Conservation (phyloP, 179 eudicot species). For the Amaranthus tricolor region DNA sequence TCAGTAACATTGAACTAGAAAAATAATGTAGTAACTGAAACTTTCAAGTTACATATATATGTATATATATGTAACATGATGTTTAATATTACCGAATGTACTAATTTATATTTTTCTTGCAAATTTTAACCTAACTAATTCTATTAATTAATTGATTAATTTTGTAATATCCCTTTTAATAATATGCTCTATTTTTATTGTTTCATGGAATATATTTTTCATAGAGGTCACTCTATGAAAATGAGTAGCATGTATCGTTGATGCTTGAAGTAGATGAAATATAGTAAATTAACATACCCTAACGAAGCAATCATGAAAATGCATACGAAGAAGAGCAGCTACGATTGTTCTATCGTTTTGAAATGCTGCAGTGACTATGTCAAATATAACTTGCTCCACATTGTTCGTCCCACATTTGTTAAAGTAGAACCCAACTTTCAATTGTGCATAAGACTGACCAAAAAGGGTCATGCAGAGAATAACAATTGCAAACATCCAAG, state of each 20-base stretch:
- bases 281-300: constrained; percentile 10
- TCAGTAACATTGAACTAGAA: too few relatives aligned
- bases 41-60: too few relatives aligned
- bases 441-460: constrained; percentile 18
- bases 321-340: constrained; percentile 48
- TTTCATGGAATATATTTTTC: too few relatives aligned
- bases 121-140: background rate
- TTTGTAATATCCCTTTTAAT: background rate
- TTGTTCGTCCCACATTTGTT: constrained; percentile 32
- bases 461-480: constrained; percentile 13
- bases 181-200: too few relatives aligned
- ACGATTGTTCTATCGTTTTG: constrained; percentile 23
- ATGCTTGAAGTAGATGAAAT: background rate
- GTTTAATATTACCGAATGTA: too few relatives aligned
- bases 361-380: constrained; percentile 12
- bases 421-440: constrained; percentile 36
- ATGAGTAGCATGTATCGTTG: background rate
- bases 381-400: constrained; percentile 34
- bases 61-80: too few relatives aligned
- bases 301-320: constrained; percentile 56
- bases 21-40: too few relatives aligned
- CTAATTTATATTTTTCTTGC: too few relatives aligned
- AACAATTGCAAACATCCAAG: background rate
- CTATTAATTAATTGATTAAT: background rate
- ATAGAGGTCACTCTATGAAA: background rate